These are phyloP conservation scores for Extremus antarcticus DNA, from an alignment of 495 filamentous ascomycete species.

Conservation along the genomic window DNA sequence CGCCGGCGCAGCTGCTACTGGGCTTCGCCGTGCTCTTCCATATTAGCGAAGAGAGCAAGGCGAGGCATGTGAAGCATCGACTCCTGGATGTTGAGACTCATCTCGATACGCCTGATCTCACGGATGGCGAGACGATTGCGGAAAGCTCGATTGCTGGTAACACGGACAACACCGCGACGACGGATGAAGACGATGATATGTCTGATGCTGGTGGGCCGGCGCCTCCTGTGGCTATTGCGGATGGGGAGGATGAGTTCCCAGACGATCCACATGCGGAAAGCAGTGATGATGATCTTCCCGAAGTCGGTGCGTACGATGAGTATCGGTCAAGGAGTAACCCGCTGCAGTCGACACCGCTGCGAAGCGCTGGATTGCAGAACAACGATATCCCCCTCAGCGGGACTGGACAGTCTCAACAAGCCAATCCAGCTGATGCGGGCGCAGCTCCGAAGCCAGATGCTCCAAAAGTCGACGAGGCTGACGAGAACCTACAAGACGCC, in stretches of 20 bases:
- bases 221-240: neutral
- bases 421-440: neutral
- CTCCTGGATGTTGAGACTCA: conserved; percentile 36
- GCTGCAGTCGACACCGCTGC: conserved; percentile 14
- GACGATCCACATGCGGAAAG: conserved; percentile 29
- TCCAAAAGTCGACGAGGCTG: neutral
- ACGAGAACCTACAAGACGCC: neutral
- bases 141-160: neutral
- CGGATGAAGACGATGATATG: conserved; percentile 9
- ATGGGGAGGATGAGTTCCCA: conserved; percentile 29
- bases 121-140: conserved; percentile 5
- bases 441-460: neutral
- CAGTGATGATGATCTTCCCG: conserved; percentile 29
- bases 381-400: neutral
- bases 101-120: conserved; percentile 3
- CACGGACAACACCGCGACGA: neutral
- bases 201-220: conserved; percentile 5
- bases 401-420: neutral
- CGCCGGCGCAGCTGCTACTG: conserved; percentile 75
- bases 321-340: conserved; percentile 5
- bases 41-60: conserved; percentile 79
- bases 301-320: conserved; percentile 17
- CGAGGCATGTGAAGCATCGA: conserved; percentile 64
- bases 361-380: neutral
- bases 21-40: conserved; percentile 81